Conservation (phyloP, 495 filamentous ascomycete genomes). For the Terfezia claveryi region DNA sequence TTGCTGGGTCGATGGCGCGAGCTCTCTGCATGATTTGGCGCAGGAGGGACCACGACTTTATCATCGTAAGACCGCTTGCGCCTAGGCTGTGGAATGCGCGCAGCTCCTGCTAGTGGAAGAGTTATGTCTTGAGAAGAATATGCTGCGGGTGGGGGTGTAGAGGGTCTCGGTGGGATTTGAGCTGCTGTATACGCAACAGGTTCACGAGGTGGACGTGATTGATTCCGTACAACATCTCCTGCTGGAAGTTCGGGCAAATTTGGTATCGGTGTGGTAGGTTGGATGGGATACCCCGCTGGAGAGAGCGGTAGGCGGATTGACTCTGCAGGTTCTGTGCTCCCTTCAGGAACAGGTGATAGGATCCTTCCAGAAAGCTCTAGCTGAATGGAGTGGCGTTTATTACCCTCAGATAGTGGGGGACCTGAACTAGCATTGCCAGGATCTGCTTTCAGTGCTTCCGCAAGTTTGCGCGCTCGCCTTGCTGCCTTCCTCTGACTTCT, state of each 20-base stretch:
- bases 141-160: background rate
- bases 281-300: background rate
- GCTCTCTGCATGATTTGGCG: too few species aligned
- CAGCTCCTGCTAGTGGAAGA: too few species aligned
- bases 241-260: background rate
- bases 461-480: background rate
- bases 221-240: background rate
- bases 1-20: too few species aligned
- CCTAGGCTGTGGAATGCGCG: background rate
- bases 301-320: background rate
- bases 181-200: background rate
- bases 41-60: background rate
- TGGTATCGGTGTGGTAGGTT: background rate
- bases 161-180: background rate
- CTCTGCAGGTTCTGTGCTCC: too few species aligned
- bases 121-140: background rate
- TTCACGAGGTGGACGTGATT: background rate
- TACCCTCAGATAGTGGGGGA: too few species aligned
- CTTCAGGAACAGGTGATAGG: too few species aligned
- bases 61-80: background rate
- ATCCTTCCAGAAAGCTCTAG: too few species aligned
- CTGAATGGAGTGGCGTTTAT: too few species aligned
- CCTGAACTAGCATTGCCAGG: background rate
- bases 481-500: background rate
- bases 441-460: background rate